Conservation (phyloP, 805 yeast species). For the Candida succiphila region DNA sequence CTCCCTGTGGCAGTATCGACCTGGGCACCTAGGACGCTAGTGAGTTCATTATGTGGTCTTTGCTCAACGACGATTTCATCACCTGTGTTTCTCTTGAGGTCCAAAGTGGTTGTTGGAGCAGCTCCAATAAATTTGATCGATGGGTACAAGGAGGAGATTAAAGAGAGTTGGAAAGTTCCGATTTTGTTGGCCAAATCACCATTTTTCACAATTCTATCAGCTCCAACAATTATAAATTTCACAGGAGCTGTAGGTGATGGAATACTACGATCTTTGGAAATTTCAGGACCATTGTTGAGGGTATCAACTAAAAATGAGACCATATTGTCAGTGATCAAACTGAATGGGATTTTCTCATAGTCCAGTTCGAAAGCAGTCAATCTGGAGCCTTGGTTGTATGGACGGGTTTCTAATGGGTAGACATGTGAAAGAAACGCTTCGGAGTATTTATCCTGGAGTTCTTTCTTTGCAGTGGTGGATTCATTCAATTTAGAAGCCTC, state of each 20-base stretch:
- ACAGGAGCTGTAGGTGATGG: constrained; percentile 44
- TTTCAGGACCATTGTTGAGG: constrained; percentile 17
- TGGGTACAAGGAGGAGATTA: constrained; percentile 52
- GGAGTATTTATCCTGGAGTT: constrained; percentile 5
- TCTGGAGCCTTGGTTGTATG: constrained; percentile 94
- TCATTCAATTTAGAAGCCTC: constrained; percentile 22
- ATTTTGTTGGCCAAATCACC: constrained; percentile 97
- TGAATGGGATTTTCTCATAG: constrained; percentile 79
- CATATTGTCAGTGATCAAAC: constrained; percentile 87
- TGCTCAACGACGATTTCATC: constrained; percentile 77
- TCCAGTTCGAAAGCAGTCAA: constrained; percentile 86
- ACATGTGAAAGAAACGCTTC: constrained; percentile 53
- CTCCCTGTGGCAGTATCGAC: constrained; percentile 22
- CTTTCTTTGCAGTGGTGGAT: constrained; percentile 3
- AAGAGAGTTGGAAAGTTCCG: constrained; percentile 85
- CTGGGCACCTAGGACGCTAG: constrained; percentile 62
- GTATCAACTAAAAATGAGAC: constrained; percentile 64
- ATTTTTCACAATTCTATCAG: constrained; percentile 85
- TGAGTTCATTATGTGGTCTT: constrained; percentile 73
- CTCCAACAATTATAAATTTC: constrained; percentile 85
- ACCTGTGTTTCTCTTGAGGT: constrained; percentile 55
- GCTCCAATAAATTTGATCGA: constrained; percentile 84
- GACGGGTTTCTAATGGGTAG: constrained; percentile 89
- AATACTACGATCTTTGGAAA: background rate
- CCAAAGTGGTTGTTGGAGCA: constrained; percentile 91